Conservation (phyloP, 1,284 basidiomycete species). For the Ceratobasidium sp. region DNA sequence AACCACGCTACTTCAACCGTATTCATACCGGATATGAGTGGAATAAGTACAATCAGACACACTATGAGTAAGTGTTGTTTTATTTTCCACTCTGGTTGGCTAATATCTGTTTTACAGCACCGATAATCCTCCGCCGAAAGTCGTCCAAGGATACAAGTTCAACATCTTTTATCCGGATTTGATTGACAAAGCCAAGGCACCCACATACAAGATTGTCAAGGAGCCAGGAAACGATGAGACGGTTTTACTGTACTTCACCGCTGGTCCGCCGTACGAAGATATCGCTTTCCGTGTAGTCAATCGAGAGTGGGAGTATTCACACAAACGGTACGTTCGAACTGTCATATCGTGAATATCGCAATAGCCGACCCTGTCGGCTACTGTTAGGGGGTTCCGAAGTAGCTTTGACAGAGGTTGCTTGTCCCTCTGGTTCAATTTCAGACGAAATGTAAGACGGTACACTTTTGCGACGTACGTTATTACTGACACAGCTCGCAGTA, state of each 20-base stretch:
- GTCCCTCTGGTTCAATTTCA: constrained; percentile 89
- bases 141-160: constrained; percentile 99
- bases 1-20: constrained; percentile 98
- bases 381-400: constrained; percentile 80
- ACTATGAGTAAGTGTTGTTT: constrained; percentile 85
- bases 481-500: no score
- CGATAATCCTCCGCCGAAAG: constrained; percentile 96
- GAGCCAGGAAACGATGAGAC: constrained; percentile 96
- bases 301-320: constrained; percentile 97
- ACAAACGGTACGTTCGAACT: constrained; percentile 76
- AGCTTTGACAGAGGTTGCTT: constrained; percentile 88
- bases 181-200: constrained; percentile 96
- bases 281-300: constrained; percentile 99
- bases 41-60: constrained; percentile 99
- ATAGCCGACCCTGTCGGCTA: constrained; percentile 39
- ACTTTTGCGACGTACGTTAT: no score
- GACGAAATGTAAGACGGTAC: constrained; percentile 86
- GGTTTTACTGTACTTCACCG: constrained; percentile 91
- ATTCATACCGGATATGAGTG: constrained; percentile 99
- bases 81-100: constrained; percentile 34
- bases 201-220: constrained; percentile 93
- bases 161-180: constrained; percentile 97
- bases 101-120: constrained; percentile 67
- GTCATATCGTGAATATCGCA: not conserved
- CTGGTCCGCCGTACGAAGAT: constrained; percentile 98